A percentile compares a stretch with the other conserved stretches of the same genome.
phyloP scores from a whole-genome alignment of 1,139 yeast genomes.

The Candida sanyaensis region DNA sequence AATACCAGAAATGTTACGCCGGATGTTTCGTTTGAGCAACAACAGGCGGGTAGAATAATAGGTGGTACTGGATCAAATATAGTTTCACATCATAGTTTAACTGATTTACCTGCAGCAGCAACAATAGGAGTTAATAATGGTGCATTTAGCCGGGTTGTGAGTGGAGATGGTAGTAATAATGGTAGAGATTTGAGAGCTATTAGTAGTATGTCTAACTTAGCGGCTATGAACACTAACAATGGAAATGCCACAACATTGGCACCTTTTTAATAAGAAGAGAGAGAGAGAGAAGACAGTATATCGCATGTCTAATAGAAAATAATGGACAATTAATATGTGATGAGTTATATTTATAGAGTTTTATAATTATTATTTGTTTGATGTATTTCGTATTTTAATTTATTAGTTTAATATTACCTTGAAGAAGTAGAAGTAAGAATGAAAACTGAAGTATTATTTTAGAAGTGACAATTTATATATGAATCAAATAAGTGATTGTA shows the following conservation, averaged over 20 bases:
- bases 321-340: too few relatives aligned
- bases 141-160: neutral
- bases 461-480: too few relatives aligned
- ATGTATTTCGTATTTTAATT: too few relatives aligned
- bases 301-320: too few relatives aligned
- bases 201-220: conserved; percentile 41
- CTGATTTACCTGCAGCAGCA: conserved; percentile 34
- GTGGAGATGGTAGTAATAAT: conserved; percentile 3
- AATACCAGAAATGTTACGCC: neutral
- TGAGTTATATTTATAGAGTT: too few relatives aligned
- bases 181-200: conserved; percentile 30
- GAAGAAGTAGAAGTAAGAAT: too few relatives aligned
- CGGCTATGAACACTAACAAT: conserved; percentile 8
- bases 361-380: too few relatives aligned
- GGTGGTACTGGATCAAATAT: conserved; percentile 1
- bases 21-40: conserved; percentile 20
- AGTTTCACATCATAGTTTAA: conserved; percentile 24
- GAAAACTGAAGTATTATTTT: too few relatives aligned
- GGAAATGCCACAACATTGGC: neutral
- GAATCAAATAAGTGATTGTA: too few relatives aligned
- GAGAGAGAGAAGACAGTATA: too few relatives aligned
- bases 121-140: conserved; percentile 12
- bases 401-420: neutral
- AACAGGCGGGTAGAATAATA: conserved; percentile 18
- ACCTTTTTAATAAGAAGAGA: neutral